Conservation (phyloP, 768 basidiomycete species). For the Serpula lacrymans region DNA sequence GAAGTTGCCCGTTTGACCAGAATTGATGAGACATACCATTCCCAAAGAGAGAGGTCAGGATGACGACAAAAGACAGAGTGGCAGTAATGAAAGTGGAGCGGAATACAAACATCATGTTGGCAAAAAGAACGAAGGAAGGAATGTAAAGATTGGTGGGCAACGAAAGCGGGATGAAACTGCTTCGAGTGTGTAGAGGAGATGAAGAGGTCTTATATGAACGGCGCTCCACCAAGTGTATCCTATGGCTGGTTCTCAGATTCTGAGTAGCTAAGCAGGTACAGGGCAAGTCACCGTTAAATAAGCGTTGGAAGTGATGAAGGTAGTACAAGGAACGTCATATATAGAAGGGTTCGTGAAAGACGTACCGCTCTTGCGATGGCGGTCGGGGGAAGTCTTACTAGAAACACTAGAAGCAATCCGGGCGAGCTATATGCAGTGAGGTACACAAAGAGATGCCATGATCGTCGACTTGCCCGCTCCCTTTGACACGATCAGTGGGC, state of each 20-base stretch:
- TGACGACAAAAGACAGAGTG: constrained; percentile 4
- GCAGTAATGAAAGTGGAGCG: constrained; percentile 16
- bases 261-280: too few species aligned
- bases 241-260: too few species aligned
- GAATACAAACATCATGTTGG: constrained; percentile 19
- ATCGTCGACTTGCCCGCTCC: too few species aligned
- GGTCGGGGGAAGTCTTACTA: constrained; percentile 3
- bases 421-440: not conserved
- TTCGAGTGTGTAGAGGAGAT: too few species aligned
- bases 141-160: not conserved
- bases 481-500: too few species aligned
- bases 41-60: constrained; percentile 9
- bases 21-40: constrained; percentile 10
- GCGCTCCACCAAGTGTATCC: too few species aligned
- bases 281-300: constrained; percentile 8
- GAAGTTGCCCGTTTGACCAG: not conserved
- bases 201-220: too few species aligned
- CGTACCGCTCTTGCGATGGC: constrained; percentile 1
- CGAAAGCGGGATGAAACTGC: too few species aligned
- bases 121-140: not conserved
- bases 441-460: constrained; percentile 9
- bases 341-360: constrained; percentile 2
- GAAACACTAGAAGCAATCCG: constrained; percentile 1
- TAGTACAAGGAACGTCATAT: constrained; percentile 15
- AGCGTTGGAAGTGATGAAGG: too few species aligned